A percentile compares a stretch with the other conserved stretches of the same genome.
Conservation (phyloP, 768 basidiomycete genomes). For the Lentinula edodes region DNA sequence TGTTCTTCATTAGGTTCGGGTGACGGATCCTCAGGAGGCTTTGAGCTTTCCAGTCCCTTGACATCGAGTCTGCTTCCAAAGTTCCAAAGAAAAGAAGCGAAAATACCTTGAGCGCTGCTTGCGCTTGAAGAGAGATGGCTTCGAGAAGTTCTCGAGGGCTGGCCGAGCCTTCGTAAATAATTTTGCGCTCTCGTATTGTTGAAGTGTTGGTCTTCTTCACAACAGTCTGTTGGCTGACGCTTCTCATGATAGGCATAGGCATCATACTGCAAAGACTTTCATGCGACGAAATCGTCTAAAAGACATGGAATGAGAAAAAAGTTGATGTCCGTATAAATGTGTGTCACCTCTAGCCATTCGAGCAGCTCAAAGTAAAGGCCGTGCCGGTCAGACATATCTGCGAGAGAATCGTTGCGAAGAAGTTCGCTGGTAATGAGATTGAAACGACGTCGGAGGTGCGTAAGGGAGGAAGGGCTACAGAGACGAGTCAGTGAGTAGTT, state of each 20-base stretch:
- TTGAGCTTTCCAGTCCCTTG: slow-evolving; percentile 74
- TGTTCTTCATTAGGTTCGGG: slow-evolving; percentile 84
- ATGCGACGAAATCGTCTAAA: slow-evolving; percentile 85
- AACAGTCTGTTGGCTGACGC: slow-evolving; percentile 60
- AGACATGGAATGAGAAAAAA: slow-evolving; percentile 6
- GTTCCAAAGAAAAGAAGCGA: neutral
- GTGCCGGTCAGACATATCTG: slow-evolving; percentile 89
- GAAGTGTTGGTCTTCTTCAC: slow-evolving; percentile 43
- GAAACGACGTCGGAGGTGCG: slow-evolving; percentile 88
- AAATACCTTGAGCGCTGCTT: slow-evolving; percentile 57
- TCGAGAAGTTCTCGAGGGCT: slow-evolving; percentile 91
- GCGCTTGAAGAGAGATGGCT: slow-evolving; percentile 87
- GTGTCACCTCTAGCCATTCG: slow-evolving; percentile 81
- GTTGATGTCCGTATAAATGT: neutral
- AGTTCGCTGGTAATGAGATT: slow-evolving; percentile 83
- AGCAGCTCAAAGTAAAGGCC: slow-evolving; percentile 85
- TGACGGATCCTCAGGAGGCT: slow-evolving; percentile 37
- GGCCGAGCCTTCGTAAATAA: slow-evolving; percentile 86
- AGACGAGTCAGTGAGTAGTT: neutral
- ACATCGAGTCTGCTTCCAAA: neutral
- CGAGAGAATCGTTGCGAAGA: slow-evolving; percentile 85
- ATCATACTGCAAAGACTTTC: slow-evolving; percentile 93
- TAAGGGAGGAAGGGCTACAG: slow-evolving; percentile 67
- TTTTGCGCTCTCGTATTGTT: slow-evolving; percentile 68
- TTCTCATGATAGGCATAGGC: slow-evolving; percentile 96